A percentile compares a stretch with the other conserved stretches of the same genome.
Conservation (phyloP, 495 filamentous ascomycete species). For the Tuber melanosporum region DNA sequence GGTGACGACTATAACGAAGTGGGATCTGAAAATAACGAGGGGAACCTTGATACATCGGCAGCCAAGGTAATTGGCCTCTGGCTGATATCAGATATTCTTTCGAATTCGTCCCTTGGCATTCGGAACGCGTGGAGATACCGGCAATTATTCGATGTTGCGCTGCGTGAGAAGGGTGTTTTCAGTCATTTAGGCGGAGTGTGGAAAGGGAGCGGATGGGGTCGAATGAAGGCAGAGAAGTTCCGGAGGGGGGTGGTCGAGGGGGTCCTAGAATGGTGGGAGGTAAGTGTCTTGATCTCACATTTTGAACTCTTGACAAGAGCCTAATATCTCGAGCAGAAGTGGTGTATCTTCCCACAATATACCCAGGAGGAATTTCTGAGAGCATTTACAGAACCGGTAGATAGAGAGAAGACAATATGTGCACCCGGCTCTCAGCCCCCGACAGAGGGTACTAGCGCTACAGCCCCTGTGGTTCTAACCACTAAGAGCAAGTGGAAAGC, state of each 20-base stretch:
- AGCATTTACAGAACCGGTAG: slow-evolving; percentile 52
- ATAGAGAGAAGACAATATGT: slow-evolving; percentile 2
- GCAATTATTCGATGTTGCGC: slow-evolving; percentile 69
- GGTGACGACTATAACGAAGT: slow-evolving; percentile 37
- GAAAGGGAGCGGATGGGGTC: slow-evolving; percentile 71
- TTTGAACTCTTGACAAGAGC: neutral
- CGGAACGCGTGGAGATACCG: slow-evolving; percentile 88
- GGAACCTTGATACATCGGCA: slow-evolving; percentile 59
- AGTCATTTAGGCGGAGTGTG: slow-evolving; percentile 73
- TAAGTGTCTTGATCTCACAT: slow-evolving; percentile 27
- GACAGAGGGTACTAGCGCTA: slow-evolving; percentile 2
- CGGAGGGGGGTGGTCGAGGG: slow-evolving; percentile 65
- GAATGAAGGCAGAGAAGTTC: slow-evolving; percentile 82
- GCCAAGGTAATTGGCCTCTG: slow-evolving; percentile 79
- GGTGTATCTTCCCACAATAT: slow-evolving; percentile 75
- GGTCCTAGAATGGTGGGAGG: slow-evolving; percentile 77
- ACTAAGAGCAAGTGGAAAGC: slow-evolving; percentile 65
- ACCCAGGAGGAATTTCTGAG: slow-evolving; percentile 66
- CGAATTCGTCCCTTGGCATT: slow-evolving; percentile 74
- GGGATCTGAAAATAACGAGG: slow-evolving; percentile 36
- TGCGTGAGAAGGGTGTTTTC: slow-evolving; percentile 67
- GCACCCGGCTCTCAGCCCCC: slow-evolving; percentile 1
- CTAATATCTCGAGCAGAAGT: slow-evolving; percentile 41
- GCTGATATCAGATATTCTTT: slow-evolving; percentile 80
- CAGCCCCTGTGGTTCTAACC: slow-evolving; percentile 43